phyloP scores from a whole-genome alignment of 306 rosid genomes.

The Dalbergia cochinchinensis region DNA sequence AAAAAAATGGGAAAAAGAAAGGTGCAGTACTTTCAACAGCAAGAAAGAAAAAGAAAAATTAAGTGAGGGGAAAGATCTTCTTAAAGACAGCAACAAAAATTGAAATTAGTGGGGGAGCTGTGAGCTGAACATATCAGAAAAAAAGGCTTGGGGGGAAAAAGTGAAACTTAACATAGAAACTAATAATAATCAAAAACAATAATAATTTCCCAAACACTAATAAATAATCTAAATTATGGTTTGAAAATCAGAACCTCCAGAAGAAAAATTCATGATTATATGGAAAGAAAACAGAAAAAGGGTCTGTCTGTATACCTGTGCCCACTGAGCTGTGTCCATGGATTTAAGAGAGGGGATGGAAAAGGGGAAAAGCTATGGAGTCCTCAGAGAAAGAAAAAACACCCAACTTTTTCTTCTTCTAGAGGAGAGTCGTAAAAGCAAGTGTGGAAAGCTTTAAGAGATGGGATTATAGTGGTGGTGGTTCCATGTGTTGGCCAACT shows the following conservation, averaged over 20 bases:
- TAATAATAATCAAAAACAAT: slow-evolving; percentile 50
- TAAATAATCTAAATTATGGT: slow-evolving; percentile 45
- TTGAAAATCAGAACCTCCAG: slow-evolving; percentile 51
- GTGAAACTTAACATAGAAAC: slow-evolving; percentile 47
- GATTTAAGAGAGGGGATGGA: slow-evolving; percentile 60
- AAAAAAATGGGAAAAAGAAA: slow-evolving; percentile 51
- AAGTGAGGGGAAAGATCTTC: slow-evolving; percentile 48
- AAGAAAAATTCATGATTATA: slow-evolving; percentile 58
- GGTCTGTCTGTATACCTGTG: slow-evolving; percentile 75
- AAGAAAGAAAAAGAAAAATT: slow-evolving; percentile 10
- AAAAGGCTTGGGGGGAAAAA: slow-evolving; percentile 42
- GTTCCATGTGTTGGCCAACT: slow-evolving; percentile 87
- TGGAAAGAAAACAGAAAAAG: slow-evolving; percentile 50
- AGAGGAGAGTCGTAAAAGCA: slow-evolving; percentile 71
- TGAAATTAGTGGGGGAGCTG: slow-evolving; percentile 53
- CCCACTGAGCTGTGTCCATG: slow-evolving; percentile 99
- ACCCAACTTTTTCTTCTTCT: slow-evolving; percentile 51
- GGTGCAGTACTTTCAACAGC: slow-evolving; percentile 63
- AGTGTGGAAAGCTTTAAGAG: slow-evolving; percentile 53
- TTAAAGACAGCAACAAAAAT: slow-evolving; percentile 53
- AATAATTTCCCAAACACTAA: slow-evolving; percentile 19
- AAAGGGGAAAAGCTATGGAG: slow-evolving; percentile 65
- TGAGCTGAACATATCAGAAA: slow-evolving; percentile 55
- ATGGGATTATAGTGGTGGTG: slow-evolving; percentile 60
- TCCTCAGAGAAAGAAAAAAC: slow-evolving; percentile 65